phyloP scores from a whole-genome alignment of 2,329 filamentous ascomycete species.

The Dactylonectria estremocensis region DNA sequence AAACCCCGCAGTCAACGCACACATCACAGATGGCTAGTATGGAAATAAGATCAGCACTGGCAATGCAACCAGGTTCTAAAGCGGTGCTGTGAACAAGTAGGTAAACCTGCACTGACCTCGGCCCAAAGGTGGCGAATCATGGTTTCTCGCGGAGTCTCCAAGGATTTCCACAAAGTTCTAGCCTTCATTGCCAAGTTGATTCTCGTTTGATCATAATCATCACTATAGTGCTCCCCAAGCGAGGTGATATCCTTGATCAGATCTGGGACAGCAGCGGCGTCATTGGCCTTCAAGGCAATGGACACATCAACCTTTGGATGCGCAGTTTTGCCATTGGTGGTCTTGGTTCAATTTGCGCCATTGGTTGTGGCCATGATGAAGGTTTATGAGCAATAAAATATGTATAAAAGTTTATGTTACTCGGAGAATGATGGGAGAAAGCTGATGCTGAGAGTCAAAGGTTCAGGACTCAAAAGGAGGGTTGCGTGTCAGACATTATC shows the following conservation, averaged over 20 bases:
- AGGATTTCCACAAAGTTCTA: slow-evolving; percentile 50
- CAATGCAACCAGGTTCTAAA: too few species aligned
- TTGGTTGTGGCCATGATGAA: slow-evolving; percentile 1
- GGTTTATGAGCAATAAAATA: background rate
- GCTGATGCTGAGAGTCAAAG: background rate
- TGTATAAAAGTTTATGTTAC: too few species aligned
- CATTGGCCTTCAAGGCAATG: slow-evolving; percentile 33
- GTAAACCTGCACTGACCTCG: slow-evolving; percentile 52
- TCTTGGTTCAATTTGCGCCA: background rate
- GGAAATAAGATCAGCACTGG: background rate
- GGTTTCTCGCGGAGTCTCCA: slow-evolving; percentile 64
- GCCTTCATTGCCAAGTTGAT: slow-evolving; percentile 53
- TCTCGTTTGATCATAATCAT: slow-evolving; percentile 40
- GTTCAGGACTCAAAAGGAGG: background rate
- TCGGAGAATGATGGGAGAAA: background rate
- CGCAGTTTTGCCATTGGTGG: background rate
- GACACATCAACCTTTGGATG: slow-evolving; percentile 21
- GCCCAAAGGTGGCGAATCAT: slow-evolving; percentile 64
- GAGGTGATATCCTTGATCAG: slow-evolving; percentile 33
- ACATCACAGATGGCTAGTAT: slow-evolving; percentile 42
- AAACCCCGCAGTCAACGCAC: slow-evolving; percentile 51
- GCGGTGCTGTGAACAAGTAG: too few species aligned
- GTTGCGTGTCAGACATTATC: background rate
- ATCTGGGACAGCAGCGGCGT: slow-evolving; percentile 30
- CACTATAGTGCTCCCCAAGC: slow-evolving; percentile 5